Evolutionary conservation across 495 filamentous ascomycete species (phyloP).

Genomic region (Penicillium simplicissimum): DNA sequence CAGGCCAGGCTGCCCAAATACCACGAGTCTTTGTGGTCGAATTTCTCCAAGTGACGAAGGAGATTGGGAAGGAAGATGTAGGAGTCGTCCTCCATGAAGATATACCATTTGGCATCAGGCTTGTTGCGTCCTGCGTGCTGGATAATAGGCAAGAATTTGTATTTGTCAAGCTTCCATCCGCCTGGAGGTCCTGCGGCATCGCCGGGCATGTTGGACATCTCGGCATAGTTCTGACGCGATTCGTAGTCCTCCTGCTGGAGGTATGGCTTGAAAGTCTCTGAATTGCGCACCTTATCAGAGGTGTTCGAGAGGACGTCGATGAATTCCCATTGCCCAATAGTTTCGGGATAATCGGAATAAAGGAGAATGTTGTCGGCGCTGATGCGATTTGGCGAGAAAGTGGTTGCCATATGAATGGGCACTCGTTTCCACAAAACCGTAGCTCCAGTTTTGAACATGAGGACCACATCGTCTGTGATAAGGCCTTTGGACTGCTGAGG

Average conservation of each 20-base stretch:
- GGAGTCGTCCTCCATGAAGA: conserved; percentile 63
- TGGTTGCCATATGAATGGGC: conserved; percentile 34
- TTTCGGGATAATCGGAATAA: conserved; percentile 40
- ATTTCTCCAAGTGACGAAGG: conserved; percentile 46
- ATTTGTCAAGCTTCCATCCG: conserved; percentile 51
- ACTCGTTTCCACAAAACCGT: conserved; percentile 37
- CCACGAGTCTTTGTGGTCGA: conserved; percentile 45
- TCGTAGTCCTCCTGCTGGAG: conserved; percentile 27
- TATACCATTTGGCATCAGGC: conserved; percentile 58
- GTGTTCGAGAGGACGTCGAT: conserved; percentile 38
- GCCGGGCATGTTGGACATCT: conserved; percentile 23
- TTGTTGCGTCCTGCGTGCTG: conserved; percentile 37
- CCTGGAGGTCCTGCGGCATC: conserved; percentile 22
- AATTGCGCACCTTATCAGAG: conserved; percentile 17
- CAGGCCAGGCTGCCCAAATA: conserved; percentile 56
- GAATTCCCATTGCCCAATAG: conserved; percentile 34
- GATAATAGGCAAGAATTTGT: conserved; percentile 51
- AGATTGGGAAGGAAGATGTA: conserved; percentile 59
- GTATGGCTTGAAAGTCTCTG: conserved; percentile 22
- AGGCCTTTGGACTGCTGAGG: conserved; percentile 18
- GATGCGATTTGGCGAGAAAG: conserved; percentile 26
- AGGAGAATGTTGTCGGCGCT: conserved; percentile 28
- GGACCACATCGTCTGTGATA: conserved; percentile 40
- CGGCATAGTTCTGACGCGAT: conserved; percentile 25
- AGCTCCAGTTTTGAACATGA: conserved; percentile 43